Base-by-base conservation (phyloP, 2,329 filamentous ascomycete species). In the Leptographium procerum region DNA sequence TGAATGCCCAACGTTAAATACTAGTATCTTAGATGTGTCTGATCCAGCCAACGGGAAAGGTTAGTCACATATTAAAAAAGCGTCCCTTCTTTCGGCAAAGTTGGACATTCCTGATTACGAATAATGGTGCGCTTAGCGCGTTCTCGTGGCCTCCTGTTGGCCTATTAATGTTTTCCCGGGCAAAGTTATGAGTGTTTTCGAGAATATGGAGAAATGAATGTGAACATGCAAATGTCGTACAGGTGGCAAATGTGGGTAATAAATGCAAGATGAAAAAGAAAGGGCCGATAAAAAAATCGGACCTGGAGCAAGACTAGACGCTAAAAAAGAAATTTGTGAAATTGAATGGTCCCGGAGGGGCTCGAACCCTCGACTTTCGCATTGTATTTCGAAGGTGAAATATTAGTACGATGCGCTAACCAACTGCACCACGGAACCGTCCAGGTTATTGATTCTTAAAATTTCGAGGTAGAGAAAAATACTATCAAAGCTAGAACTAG, bases 401-500 rank as follows among this genome's bases (percentile, higher is more conserved):
- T 63, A 63, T 63, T 63, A 63, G 61, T 63, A 63, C 61, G 61
- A 63, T 63, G 61, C 61, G 61, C 61, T 63, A 63, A 63, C 61
- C 61, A 63, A 63, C 62, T 63, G 62, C 62, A 63, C 62, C 62
- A 63, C 62, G 62, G 62, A 63, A 63, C 62, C 62, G 52, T 26
- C 61, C 48, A 13, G 24, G 33, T 55, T 45, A 29, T 24, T 24
- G 22, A n/a, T 34, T 45, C n/a, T 19, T 48, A 29, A 19, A n/a
- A 47, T 4, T 1, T n/a, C n/a, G n/a, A n/a, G n/a, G n/a, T n/a
- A n/a, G n/a, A n/a, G n/a, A n/a, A 11, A 24, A 4, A 40, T 28
- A 13, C 24, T 55, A 55, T 55, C n/a, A 47, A 4, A 26, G 47
- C 19, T 19, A 4, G 26, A 19, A 1, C 26, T 14, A 50, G 6